These are phyloP conservation scores for Talaromyces albobiverticillius DNA, from an alignment of 2,329 filamentous ascomycete genomes.

Conservation along the genomic window DNA sequence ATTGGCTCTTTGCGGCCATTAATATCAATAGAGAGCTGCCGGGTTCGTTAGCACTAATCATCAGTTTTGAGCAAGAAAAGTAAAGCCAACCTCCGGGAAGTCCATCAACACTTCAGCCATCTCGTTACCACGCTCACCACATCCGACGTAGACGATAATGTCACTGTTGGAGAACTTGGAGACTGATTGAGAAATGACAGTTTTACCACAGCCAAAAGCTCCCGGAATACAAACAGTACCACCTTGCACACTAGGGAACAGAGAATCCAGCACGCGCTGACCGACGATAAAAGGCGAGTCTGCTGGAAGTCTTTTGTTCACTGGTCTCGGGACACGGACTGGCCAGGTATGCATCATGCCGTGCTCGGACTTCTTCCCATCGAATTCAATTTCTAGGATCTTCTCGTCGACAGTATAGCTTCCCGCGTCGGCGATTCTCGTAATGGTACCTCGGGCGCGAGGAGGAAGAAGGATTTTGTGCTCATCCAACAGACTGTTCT, in stretches of 20 bases:
- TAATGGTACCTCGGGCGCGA: constrained; percentile 86
- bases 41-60: constrained; percentile 15
- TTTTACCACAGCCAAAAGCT: constrained; percentile 98
- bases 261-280: constrained; percentile 90
- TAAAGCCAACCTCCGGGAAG: constrained; percentile 71
- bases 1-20: constrained; percentile 95
- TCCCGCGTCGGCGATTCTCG: constrained; percentile 82
- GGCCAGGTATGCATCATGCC: constrained; percentile 99
- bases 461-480: constrained; percentile 93
- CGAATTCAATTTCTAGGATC: constrained; percentile 93
- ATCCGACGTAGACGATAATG: constrained; percentile 96
- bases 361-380: constrained; percentile 90
- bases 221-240: constrained; percentile 97
- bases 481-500: constrained; percentile 91
- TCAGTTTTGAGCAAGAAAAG: not conserved
- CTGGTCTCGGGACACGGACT: constrained; percentile 89
- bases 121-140: constrained; percentile 93
- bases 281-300: constrained; percentile 92
- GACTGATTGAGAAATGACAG: constrained; percentile 95
- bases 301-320: constrained; percentile 86
- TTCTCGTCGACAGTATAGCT: constrained; percentile 93
- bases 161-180: constrained; percentile 99
- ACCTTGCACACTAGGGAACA: constrained; percentile 95
- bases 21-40: constrained; percentile 80
- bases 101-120: constrained; percentile 99